Conservation (phyloP, 345 rosid genomes). For the Fremontodendron californicum region DNA sequence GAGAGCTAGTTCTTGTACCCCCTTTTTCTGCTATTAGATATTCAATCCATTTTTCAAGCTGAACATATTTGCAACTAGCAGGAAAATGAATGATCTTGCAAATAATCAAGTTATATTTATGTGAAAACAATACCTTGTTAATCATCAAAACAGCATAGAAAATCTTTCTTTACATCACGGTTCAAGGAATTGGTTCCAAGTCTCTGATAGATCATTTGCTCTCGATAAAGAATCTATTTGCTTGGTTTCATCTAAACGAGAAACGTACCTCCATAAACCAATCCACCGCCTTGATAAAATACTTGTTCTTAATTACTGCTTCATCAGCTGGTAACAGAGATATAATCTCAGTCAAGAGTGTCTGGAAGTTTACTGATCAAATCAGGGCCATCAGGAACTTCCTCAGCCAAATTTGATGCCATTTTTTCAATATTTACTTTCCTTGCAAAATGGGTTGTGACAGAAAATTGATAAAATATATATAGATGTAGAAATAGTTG, state of each 20-base stretch:
- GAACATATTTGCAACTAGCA: background rate
- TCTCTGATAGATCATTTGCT: too few relatives aligned
- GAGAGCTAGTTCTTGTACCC: background rate
- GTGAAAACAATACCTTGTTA: background rate
- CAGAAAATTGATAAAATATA: background rate
- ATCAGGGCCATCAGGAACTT: conserved; percentile 1
- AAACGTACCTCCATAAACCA: background rate
- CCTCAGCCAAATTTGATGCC: background rate
- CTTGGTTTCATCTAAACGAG: background rate
- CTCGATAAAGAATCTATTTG: background rate
- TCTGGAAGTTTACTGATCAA: background rate
- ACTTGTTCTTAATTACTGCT: conserved; percentile 1
- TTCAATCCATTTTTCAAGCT: background rate
- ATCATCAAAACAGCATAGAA: too few relatives aligned
- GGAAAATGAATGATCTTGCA: background rate
- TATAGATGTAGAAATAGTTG: background rate
- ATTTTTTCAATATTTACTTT: background rate
- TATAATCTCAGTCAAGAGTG: background rate
- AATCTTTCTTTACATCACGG: too few relatives aligned
- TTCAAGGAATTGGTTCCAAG: too few relatives aligned
- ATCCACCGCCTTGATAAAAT: background rate
- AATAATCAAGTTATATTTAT: background rate
- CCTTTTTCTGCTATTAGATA: background rate
- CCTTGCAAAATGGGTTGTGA: background rate
- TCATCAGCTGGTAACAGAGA: background rate